phyloP scores from a whole-genome alignment of 306 rosid genomes.

The Quercus berberidifolia region DNA sequence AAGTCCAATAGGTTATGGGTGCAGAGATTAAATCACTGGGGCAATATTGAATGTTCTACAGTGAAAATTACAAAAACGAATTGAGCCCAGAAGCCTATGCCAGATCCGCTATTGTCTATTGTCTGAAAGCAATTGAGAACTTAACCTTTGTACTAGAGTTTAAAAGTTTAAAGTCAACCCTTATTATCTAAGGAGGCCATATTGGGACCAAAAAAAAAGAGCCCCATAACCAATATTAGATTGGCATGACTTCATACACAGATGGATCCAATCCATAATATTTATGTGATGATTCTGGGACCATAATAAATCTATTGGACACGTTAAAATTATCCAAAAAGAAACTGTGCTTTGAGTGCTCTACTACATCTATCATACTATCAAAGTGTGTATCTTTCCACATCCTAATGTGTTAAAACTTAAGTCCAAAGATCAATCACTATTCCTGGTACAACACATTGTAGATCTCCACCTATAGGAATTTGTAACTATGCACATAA shows the following conservation, averaged over 20 bases:
- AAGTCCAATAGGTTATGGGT: too few species aligned
- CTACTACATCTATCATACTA: too few species aligned
- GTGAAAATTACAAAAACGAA: not conserved
- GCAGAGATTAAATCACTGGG: not conserved
- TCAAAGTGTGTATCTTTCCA: too few species aligned
- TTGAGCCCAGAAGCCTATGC: not conserved
- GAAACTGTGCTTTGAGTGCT: too few species aligned
- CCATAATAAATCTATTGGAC: not conserved
- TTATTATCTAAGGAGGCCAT: not conserved
- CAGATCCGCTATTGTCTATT: not conserved
- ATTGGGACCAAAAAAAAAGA: not conserved
- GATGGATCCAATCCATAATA: not conserved
- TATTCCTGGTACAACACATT: not conserved
- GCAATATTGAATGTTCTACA: not conserved
- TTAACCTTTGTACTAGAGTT: not conserved
- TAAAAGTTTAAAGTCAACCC: not conserved
- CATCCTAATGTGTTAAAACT: not conserved
- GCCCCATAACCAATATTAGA: not conserved
- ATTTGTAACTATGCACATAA: not conserved
- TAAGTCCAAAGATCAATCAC: not conserved
- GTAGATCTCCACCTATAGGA: not conserved
- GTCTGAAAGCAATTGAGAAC: not conserved
- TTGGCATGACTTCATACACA: not conserved
- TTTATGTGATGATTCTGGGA: not conserved
- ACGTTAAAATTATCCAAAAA: too few species aligned